phyloP scores from a whole-genome alignment of 768 basidiomycete genomes.

The Lactarius deliciosus region DNA sequence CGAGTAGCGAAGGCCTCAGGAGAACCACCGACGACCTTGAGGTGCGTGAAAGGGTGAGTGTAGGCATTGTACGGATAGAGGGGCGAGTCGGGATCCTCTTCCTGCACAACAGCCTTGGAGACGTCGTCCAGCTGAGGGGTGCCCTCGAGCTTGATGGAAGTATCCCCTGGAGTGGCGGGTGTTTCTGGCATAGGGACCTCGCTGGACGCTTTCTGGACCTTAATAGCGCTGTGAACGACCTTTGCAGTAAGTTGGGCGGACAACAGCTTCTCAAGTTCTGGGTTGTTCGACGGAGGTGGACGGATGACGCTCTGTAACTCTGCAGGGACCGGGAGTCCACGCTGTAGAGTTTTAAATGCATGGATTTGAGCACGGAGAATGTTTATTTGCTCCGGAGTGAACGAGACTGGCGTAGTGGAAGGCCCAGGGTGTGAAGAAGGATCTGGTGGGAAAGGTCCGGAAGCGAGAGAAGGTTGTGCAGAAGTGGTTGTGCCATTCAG shows the following conservation, averaged over 20 bases:
- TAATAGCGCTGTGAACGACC: constrained; percentile 73
- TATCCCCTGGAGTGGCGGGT: constrained; percentile 26
- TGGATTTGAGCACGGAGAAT: constrained; percentile 80
- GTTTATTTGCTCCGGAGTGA: constrained; percentile 71
- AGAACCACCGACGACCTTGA: constrained; percentile 60
- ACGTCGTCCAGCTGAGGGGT: constrained; percentile 52
- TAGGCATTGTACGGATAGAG: constrained; percentile 94
- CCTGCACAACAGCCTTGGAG: constrained; percentile 73
- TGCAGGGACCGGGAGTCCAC: constrained; percentile 67
- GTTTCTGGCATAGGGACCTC: constrained; percentile 27
- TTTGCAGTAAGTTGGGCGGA: constrained; percentile 59
- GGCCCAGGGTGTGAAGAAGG: constrained; percentile 49
- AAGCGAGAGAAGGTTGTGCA: constrained; percentile 43
- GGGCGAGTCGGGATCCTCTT: constrained; percentile 74
- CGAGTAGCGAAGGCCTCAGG: constrained; percentile 66
- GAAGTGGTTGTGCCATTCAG: constrained; percentile 40
- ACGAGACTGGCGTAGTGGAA: constrained; percentile 75
- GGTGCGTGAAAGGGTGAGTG: constrained; percentile 77
- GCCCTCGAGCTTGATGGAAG: constrained; percentile 58
- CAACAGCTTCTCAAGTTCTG: constrained; percentile 64
- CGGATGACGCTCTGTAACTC: constrained; percentile 68
- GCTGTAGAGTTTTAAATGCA: constrained; percentile 71
- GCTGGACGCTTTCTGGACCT: constrained; percentile 57
- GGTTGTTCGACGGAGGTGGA: constrained; percentile 57
- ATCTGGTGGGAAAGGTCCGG: constrained; percentile 52